Evolutionary conservation across 2,329 filamentous ascomycete species (phyloP).

Genomic region (Trichoderma cornu-damae): DNA sequence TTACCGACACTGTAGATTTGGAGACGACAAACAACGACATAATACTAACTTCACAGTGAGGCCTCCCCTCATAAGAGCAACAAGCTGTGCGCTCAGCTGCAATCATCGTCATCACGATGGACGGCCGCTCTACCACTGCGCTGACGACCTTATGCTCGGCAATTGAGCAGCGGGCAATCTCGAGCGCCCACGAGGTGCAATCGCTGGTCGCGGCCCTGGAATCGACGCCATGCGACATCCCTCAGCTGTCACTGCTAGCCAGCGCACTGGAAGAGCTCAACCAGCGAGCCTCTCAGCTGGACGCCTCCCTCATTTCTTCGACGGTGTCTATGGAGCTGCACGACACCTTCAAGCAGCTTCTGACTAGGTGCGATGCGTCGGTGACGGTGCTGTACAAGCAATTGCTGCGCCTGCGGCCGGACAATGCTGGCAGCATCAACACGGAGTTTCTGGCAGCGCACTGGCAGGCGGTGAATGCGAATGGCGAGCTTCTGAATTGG

Average conservation of each 20-base stretch:
- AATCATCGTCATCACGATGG: conserved; percentile 25
- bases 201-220: conserved; percentile 24
- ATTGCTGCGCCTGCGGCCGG: conserved; percentile 29
- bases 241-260: conserved; percentile 25
- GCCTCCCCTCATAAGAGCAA: too few species aligned
- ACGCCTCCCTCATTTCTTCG: conserved; percentile 25
- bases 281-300: conserved; percentile 25
- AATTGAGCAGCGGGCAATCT: conserved; percentile 30
- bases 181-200: conserved; percentile 30
- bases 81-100: neutral
- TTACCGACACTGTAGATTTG: neutral
- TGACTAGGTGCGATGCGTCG: conserved; percentile 29
- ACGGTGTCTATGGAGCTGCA: conserved; percentile 31
- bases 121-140: conserved; percentile 34
- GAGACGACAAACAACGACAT: neutral
- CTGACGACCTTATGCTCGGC: conserved; percentile 30
- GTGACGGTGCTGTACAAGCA: conserved; percentile 33
- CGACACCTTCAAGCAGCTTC: conserved; percentile 25
- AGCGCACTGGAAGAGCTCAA: conserved; percentile 27
- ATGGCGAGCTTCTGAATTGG: conserved; percentile 22
- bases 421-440: conserved; percentile 25
- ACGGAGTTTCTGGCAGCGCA: conserved; percentile 26
- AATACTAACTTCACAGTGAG: too few species aligned
- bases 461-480: conserved; percentile 19
- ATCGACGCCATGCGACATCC: conserved; percentile 3